Percentiles rank a stretch among this genome's conserved stretches.
Conservation (phyloP, 2,329 filamentous ascomycete genomes). For the Ophiocordyceps polyrhachis-furcata region DNA sequence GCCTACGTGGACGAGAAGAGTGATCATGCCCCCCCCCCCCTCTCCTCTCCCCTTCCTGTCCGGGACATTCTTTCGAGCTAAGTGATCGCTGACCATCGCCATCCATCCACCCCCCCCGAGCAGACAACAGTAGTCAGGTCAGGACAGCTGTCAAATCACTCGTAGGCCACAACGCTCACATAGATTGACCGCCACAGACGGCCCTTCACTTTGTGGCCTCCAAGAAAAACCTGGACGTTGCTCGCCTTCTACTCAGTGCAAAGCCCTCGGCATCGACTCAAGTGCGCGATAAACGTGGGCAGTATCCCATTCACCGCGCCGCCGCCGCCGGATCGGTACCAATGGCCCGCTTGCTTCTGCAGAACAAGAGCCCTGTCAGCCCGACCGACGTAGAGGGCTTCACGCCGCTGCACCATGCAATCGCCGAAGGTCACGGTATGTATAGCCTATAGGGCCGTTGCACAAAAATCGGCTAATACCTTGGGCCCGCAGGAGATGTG, state of each 20-base stretch:
- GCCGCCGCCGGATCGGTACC: conserved; percentile 81
- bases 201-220: conserved; percentile 83
- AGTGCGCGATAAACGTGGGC: conserved; percentile 70
- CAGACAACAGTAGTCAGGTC: conserved; percentile 50
- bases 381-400: conserved; percentile 66
- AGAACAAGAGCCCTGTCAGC: conserved; percentile 64
- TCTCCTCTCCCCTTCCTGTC: background rate
- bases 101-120: background rate
- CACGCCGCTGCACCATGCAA: conserved; percentile 77
- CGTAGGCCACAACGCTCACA: background rate
- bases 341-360: conserved; percentile 62
- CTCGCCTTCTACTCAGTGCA: conserved; percentile 54
- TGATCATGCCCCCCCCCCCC: conserved; percentile 9
- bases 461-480: background rate
- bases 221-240: conserved; percentile 71
- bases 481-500: conserved; percentile 49
- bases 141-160: background rate
- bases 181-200: conserved; percentile 33
- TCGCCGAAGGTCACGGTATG: conserved; percentile 55
- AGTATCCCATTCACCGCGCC: conserved; percentile 78
- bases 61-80: background rate
- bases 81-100: background rate
- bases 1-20: conserved; percentile 61
- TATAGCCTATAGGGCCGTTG: background rate
- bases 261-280: conserved; percentile 55